Evolutionary conservation across 768 basidiomycete genomes (phyloP), one percentile per base, ranked within the genome.

Genomic region (Suillus tomentosus): DNA sequence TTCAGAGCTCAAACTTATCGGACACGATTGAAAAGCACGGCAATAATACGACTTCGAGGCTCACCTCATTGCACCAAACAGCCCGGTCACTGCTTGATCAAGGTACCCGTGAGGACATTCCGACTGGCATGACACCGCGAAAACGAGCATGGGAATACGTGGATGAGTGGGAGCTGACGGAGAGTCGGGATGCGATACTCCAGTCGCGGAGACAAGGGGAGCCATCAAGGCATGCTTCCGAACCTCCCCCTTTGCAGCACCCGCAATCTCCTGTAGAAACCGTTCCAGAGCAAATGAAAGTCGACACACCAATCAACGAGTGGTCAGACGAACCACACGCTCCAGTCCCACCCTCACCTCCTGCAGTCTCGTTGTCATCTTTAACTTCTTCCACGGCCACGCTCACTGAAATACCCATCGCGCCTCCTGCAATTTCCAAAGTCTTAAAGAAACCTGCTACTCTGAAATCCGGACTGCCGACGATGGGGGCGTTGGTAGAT

Each of bases 121-220:
- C 90, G 1, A 91, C 88, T 15, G 93, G 93, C 6, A 77, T 77
- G 61, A 95, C 93, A 3, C 94, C 94, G 42, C 85, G 85, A 54
- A 94, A 92, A 79, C 87, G 90, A 39, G 74, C 76, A 37, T 90
- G 90, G 87, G 79, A 88, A 65, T 88, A 88, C 65, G 79, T 81
- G 7, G 89, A 90, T 66, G 76, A 85, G 58, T 94, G 93, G 91
- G 82, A 86, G 48, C 76, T 91, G 64, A 92, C 91, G 7, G 79
- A 84, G 65, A 80, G 77, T 62, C 84, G 93, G 34, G 85, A 89
- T 4, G 78, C 80, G 7, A 74, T 95, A 36, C 68, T 95, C 55
- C 78, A 79, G 50, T 76, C 79, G 43, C 85, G 85, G 82, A 79
- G 79, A 72, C 77, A 77, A 58, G 75, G 72, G 24, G 71, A 71